Evolutionary conservation across 176 grass and related monocot species (phyloP), one percentile per base, ranked within the genome.

Genomic region (Rhynchospora pubera): DNA sequence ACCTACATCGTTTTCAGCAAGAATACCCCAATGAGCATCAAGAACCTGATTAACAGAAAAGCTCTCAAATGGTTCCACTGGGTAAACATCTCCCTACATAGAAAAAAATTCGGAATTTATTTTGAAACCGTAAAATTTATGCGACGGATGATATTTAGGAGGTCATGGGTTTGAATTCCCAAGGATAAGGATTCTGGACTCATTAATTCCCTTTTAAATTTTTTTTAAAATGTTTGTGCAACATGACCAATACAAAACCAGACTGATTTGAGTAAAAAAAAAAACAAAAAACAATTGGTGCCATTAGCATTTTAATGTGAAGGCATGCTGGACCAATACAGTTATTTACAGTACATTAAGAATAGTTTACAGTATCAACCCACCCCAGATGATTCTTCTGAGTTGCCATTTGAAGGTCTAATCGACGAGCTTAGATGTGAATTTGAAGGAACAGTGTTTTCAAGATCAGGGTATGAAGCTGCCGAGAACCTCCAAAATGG

Each of bases 401-500:
- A 16, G 65, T 16, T 87, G 30, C 82, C 89, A 88, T 77, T 85
- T 42, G 84, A 55, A 34, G 68, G 57, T 81, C n/a, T 64, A 81
- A 84, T 85, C 32, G 57, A 26, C 79, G 92, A 90, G 13, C 62
- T 85, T 88, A 88, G 77, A 91, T 87, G 51, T 24, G 90, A 81
- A 32, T 78, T 83, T 81, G 77, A 84, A 3, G 84, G 85, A 12
- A 82, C 74, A 47, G 51, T 21, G 56, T 85, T 39, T 78, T 91
- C 87, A 69, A 99, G 89, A 65, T 99, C 92, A 30, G 89, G 96
- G 24, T 98, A 99, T 83, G 96, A 95, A 86, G 96, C 88, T 80
- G 91, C 85, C 87, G 92, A 99, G 76, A 99, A 99, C 71, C 89
- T 89, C 91, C 96, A 99, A 82, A 99, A 99, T 50, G 87, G 96